phyloP scores from a whole-genome alignment of 2,329 filamentous ascomycete species.

The Nigrospora sphaerica region DNA sequence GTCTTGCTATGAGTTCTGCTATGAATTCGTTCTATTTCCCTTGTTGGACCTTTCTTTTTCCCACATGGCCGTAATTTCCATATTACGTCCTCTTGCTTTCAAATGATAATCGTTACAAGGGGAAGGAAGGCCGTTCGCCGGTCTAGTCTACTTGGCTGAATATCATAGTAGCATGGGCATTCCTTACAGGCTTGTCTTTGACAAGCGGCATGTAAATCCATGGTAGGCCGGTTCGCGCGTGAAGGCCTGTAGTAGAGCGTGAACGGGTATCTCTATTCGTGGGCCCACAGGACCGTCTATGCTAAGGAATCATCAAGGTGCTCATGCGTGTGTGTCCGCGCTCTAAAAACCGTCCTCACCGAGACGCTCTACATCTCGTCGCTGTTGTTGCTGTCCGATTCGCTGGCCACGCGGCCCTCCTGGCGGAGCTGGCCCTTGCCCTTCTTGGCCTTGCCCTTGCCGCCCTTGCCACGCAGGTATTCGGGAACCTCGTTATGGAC shows the following conservation, averaged over 20 bases:
- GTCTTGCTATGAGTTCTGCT: too few species aligned
- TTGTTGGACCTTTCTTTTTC: too few species aligned
- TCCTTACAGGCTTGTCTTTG: too few species aligned
- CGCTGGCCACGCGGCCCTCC: slow-evolving; percentile 19
- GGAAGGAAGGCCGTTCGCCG: too few species aligned
- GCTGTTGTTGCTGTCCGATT: slow-evolving; percentile 23
- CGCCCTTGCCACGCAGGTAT: slow-evolving; percentile 31
- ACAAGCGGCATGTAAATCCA: too few species aligned
- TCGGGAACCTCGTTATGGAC: slow-evolving; percentile 34
- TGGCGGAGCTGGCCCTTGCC: slow-evolving; percentile 26
- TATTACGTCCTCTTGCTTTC: too few species aligned
- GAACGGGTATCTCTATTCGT: background rate
- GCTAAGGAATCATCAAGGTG: background rate
- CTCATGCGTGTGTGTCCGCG: background rate
- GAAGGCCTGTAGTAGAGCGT: background rate
- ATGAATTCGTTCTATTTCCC: too few species aligned
- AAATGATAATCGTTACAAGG: too few species aligned
- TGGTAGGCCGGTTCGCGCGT: too few species aligned
- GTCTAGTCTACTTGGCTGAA: too few species aligned
- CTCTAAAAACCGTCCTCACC: background rate
- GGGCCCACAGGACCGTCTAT: background rate
- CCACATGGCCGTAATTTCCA: too few species aligned
- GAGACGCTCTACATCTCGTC: slow-evolving; percentile 8
- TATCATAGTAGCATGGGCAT: too few species aligned
- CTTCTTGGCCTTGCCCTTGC: slow-evolving; percentile 32